A percentile compares a stretch with the other conserved stretches of the same genome.
These are phyloP conservation scores for Hansenula sp. DNA, from an alignment of 1,139 yeast species.

Conservation along the genomic window DNA sequence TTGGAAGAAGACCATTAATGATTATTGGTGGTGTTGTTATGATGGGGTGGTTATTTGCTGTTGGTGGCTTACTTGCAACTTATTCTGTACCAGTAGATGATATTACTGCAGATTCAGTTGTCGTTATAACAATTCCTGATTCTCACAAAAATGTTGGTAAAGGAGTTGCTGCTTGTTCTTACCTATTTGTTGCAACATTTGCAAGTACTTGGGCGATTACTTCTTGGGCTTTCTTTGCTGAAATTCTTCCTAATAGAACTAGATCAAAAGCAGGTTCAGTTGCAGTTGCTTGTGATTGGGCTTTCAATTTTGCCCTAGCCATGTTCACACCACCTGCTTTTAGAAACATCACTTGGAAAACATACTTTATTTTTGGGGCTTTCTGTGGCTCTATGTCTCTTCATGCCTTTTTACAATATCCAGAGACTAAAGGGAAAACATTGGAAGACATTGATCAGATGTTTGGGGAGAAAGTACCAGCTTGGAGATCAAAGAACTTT, in stretches of 20 bases:
- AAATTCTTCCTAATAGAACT: slow-evolving; percentile 23
- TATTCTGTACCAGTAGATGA: slow-evolving; percentile 33
- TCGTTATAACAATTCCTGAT: slow-evolving; percentile 43
- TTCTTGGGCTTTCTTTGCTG: background rate
- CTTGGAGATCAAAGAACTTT: slow-evolving; percentile 35
- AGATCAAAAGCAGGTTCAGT: slow-evolving; percentile 41
- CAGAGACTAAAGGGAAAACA: slow-evolving; percentile 61
- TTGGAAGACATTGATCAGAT: slow-evolving; percentile 57
- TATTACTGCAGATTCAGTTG: slow-evolving; percentile 29
- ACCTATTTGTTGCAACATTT: slow-evolving; percentile 49
- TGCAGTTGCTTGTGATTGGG: slow-evolving; percentile 42
- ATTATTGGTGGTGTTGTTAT: slow-evolving; percentile 38
- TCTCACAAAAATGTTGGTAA: slow-evolving; percentile 37
- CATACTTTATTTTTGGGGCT: slow-evolving; percentile 42
- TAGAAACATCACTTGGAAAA: slow-evolving; percentile 42
- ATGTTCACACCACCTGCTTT: slow-evolving; percentile 45
- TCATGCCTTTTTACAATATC: slow-evolving; percentile 51
- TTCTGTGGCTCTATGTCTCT: slow-evolving; percentile 47
- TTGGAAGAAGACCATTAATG: slow-evolving; percentile 45
- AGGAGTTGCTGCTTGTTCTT: slow-evolving; percentile 56
- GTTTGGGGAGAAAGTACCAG: slow-evolving; percentile 49
- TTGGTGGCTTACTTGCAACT: slow-evolving; percentile 40
- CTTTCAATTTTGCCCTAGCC: slow-evolving; percentile 48
- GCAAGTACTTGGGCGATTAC: slow-evolving; percentile 49
- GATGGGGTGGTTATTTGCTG: slow-evolving; percentile 25